phyloP scores from a whole-genome alignment of 306 rosid species.

The Parietaria judaica region DNA sequence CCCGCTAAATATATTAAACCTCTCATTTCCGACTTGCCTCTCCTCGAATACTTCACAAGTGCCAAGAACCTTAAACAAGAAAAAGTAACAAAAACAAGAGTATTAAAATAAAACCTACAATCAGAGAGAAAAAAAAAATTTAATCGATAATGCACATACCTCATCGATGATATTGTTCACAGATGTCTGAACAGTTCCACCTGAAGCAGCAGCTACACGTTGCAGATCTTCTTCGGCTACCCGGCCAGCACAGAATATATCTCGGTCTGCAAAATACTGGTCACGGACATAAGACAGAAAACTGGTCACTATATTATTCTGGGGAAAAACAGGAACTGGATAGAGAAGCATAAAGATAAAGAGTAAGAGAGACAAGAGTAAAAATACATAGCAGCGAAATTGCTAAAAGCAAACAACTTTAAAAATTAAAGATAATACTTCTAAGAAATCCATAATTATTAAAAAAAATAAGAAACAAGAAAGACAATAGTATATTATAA shows the following conservation, averaged over 20 bases:
- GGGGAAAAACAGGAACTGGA: too few species aligned
- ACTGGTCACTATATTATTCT: too few species aligned
- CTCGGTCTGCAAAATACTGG: conserved; percentile 99
- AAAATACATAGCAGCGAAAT: too few species aligned
- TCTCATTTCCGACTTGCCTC: conserved; percentile 93
- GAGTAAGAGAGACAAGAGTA: too few species aligned
- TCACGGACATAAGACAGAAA: background rate
- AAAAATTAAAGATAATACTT: too few species aligned
- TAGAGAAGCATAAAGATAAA: too few species aligned
- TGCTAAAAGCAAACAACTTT: too few species aligned
- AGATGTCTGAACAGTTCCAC: conserved; percentile 97
- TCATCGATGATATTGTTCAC: conserved; percentile 87
- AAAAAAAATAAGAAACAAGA: too few species aligned
- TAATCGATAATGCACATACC: conserved; percentile 29
- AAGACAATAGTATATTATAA: too few species aligned
- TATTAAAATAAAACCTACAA: too few species aligned
- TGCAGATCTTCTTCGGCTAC: conserved; percentile 93
- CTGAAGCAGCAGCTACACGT: conserved; percentile 89
- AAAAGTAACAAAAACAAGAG: conserved; percentile 5
- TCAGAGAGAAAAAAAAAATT: too few species aligned
- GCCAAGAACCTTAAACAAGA: conserved; percentile 73
- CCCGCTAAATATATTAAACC: conserved; percentile 90
- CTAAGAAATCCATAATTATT: too few species aligned
- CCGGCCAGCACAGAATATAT: conserved; percentile 98
- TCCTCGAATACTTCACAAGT: conserved; percentile 92